Conservation (phyloP, 441 rosid species). For the Populus trichocarpa region DNA sequence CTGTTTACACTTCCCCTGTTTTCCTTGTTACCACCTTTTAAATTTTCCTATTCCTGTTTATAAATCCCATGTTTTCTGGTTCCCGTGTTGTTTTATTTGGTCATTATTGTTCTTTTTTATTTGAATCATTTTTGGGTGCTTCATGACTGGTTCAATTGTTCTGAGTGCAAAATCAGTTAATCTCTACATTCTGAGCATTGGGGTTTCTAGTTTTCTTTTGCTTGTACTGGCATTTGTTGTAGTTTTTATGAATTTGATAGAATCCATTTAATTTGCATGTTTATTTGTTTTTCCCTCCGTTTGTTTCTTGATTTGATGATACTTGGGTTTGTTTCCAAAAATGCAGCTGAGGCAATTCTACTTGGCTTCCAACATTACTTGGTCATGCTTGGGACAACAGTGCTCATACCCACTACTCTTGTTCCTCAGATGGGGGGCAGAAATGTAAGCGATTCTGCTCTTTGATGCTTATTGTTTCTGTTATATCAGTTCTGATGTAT, state of each 20-base stretch:
- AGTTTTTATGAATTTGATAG: background rate
- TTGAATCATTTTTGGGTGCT: background rate
- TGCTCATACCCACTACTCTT: slow-evolving; percentile 79
- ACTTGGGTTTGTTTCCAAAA: slow-evolving; percentile 6
- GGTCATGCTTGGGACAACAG: slow-evolving; percentile 97
- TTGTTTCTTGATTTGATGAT: slow-evolving; percentile 9
- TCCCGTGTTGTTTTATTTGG: background rate
- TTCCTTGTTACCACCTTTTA: background rate
- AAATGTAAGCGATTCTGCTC: slow-evolving; percentile 54
- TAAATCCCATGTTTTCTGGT: background rate
- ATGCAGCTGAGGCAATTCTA: slow-evolving; percentile 84
- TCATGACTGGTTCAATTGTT: background rate
- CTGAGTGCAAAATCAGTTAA: background rate
- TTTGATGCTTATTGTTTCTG: background rate
- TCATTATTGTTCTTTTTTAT: background rate
- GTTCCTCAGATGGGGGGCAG: slow-evolving; percentile 99
- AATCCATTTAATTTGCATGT: background rate
- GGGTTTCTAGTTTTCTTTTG: background rate
- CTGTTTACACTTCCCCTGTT: background rate
- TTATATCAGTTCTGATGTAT: background rate
- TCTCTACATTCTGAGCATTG: background rate
- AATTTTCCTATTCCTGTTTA: slow-evolving; percentile 5
- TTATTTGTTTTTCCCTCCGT: background rate
- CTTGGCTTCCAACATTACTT: slow-evolving; percentile 98
- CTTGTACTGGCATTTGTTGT: background rate